Conservation (phyloP, 208 protist genomes). For the Histomonas meleagridis region DNA sequence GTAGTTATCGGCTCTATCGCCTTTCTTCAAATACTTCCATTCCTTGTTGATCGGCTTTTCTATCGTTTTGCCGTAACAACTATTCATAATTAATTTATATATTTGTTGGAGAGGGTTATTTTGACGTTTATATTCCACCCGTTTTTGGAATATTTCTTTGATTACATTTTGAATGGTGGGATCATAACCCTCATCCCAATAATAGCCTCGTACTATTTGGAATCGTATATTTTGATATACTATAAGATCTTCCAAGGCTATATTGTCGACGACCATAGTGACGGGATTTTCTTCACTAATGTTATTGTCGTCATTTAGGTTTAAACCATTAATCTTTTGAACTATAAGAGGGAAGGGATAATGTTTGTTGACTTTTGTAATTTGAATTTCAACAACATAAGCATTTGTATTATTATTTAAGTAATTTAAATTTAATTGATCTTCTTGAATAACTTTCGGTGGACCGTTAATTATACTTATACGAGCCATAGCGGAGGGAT, state of each 20-base stretch:
- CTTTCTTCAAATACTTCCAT: not conserved
- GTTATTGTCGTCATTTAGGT: not conserved
- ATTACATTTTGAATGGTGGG: not conserved
- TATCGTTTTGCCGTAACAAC: not conserved
- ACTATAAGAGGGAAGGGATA: not conserved
- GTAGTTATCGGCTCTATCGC: not conserved
- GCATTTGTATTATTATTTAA: too few species aligned
- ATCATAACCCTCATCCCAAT: not conserved
- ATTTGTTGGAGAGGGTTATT: not conserved
- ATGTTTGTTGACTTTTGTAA: not conserved
- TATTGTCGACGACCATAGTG: not conserved
- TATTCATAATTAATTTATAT: slow-evolving; percentile 31
- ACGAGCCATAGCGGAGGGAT: not conserved
- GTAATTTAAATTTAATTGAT: too few species aligned
- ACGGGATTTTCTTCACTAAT: not conserved
- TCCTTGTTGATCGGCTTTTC: not conserved
- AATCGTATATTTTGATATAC: not conserved
- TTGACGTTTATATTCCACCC: not conserved
- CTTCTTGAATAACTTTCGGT: not conserved
- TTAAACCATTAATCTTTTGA: not conserved
- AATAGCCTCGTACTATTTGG: not conserved
- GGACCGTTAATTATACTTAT: not conserved
- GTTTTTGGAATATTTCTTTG: not conserved
- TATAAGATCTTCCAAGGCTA: not conserved
- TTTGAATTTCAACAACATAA: not conserved